Evolutionary conservation across 2,329 filamentous ascomycete species (phyloP), one percentile per base, ranked within the genome.

Genomic region (Metarhizium humberi): DNA sequence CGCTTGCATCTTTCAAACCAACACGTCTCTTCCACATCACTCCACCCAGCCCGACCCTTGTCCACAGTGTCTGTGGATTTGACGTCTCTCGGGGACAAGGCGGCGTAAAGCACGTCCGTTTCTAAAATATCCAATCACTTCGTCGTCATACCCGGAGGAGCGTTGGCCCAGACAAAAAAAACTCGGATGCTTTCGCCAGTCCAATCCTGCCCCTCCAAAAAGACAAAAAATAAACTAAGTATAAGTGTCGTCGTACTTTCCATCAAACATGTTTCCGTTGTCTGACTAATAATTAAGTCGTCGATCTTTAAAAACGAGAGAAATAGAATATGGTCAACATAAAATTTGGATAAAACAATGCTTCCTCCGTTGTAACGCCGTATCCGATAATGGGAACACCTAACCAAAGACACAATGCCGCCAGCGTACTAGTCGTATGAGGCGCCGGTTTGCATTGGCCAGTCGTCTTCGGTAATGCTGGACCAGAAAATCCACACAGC

Each of bases 401-500:
- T 34, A 58, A 43, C 49, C 58, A 60, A 50, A 18, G 34, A 30
- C 49, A 47, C n/a, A 32, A 32, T 54, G 13, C 49, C 32, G 40
- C 52, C 47, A 47, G 48, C 36, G 40, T 29, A 54, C 62, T 58
- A 66, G 53, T 74, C 71, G 60, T 79, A 79, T 52, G 71, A 62
- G 49, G 62, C 68, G 55, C 69, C 69, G 10, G 70, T 71, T 38
- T 77, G 74, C 71, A 80, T 79, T 18, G 92, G 90, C 94, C 94
- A 99, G 75, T 96, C 92, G 66, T 99, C 94, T 73, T 99, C 94
- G 16, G 94, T 99, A 65, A 99, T 99, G 74, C 91, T 96, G 50
- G 91, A 95, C 94, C 94, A 99, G 78, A 99, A 99, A 56, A 89
- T 72, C 92, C 94, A 99, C 60, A 96, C 75, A 73, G 84, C 84